A percentile compares a stretch with the other conserved stretches of the same genome.
phyloP scores from a whole-genome alignment of 2,329 filamentous ascomycete species.

The Aspergillus eucalypticola region DNA sequence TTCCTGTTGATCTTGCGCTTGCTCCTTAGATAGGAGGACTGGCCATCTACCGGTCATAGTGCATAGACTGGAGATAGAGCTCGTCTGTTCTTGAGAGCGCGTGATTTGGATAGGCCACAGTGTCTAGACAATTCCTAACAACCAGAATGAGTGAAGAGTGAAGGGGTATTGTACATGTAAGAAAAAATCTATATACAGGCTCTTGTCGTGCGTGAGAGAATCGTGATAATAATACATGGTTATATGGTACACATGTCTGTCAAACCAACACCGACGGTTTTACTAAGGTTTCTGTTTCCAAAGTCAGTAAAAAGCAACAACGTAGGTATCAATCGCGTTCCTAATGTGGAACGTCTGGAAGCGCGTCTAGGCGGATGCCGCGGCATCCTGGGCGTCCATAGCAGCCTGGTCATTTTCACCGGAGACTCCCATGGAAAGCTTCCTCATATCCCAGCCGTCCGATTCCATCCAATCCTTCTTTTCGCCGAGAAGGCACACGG shows the following conservation, averaged over 20 bases:
- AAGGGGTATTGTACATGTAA: conserved; percentile 24
- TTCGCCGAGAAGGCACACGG: conserved; percentile 76
- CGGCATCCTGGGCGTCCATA: conserved; percentile 13
- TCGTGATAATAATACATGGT: conserved; percentile 19
- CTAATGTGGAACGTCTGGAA: neutral
- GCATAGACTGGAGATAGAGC: conserved; percentile 50
- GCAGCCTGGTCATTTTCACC: conserved; percentile 44
- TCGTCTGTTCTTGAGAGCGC: conserved; percentile 47
- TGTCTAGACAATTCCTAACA: conserved; percentile 9
- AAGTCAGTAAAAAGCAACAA: neutral
- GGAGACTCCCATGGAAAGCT: conserved; percentile 63
- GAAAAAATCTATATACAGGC: conserved; percentile 23
- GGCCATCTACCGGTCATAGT: conserved; percentile 52
- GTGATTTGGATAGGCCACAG: conserved; percentile 1
- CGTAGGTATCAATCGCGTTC: neutral
- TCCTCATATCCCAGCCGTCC: conserved; percentile 73
- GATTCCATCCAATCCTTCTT: conserved; percentile 71
- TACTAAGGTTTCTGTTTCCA: neutral
- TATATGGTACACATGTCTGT: conserved; percentile 1
- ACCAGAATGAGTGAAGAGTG: conserved; percentile 8
- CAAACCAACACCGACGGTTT: neutral
- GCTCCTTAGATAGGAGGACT: conserved; percentile 39
- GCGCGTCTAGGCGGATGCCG: conserved; percentile 27
- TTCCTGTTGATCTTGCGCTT: conserved; percentile 53
- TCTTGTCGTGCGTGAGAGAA: conserved; percentile 17